Conservation (phyloP, 345 rosid genomes). For the thale cress (Arabidopsis thaliana) region DNA sequence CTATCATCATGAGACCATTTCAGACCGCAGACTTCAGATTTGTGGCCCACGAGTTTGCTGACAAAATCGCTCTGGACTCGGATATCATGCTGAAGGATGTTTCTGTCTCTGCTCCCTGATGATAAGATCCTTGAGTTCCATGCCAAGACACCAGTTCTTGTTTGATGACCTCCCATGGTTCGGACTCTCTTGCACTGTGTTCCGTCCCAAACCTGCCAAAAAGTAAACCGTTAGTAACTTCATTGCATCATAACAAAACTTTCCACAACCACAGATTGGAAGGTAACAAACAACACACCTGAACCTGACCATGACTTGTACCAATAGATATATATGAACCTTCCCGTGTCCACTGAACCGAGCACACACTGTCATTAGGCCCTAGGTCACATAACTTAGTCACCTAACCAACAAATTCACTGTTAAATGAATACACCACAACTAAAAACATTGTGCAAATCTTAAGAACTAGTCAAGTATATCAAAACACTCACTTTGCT, state of each 20-base stretch:
- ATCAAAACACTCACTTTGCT: conserved; percentile 69
- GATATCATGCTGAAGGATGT: conserved; percentile 95
- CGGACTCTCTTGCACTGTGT: conserved; percentile 80
- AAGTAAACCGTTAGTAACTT: background rate
- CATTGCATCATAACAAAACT: background rate
- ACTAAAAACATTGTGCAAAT: background rate
- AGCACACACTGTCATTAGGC: conserved; percentile 79
- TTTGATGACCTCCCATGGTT: conserved; percentile 94
- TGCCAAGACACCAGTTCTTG: conserved; percentile 92
- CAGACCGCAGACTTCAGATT: conserved; percentile 95
- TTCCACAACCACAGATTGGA: background rate
- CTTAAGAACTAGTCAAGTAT: background rate
- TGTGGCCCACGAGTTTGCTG: conserved; percentile 88
- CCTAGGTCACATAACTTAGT: conserved; percentile 94
- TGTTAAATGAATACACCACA: conserved; percentile 10
- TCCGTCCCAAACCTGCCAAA: conserved; percentile 88
- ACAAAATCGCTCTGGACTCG: conserved; percentile 73
- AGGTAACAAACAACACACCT: conserved; percentile 55
- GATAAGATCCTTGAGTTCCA: conserved; percentile 90
- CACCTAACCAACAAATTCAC: conserved; percentile 56
- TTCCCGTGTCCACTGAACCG: conserved; percentile 96
- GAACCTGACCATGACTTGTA: conserved; percentile 84
- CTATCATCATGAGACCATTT: conserved; percentile 98
- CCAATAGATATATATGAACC: conserved; percentile 94
- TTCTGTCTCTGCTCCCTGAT: conserved; percentile 94